Percentiles rank a stretch among this genome's conserved stretches.
Conservation (phyloP, 2,329 filamentous ascomycete genomes). For the Verticillium longisporum region DNA sequence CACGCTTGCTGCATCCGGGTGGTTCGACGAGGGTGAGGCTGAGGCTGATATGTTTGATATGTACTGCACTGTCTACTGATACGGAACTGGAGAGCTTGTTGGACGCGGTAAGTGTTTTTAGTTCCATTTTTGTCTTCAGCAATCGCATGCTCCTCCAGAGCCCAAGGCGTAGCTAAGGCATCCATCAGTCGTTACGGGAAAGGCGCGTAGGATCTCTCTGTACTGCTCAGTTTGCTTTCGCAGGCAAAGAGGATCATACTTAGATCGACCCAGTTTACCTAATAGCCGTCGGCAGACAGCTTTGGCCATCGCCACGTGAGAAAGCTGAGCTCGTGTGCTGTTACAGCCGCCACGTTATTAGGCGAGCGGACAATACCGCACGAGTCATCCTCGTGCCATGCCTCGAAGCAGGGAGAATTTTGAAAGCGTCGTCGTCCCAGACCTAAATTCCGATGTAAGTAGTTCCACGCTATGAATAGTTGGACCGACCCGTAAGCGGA, state of each 20-base stretch:
- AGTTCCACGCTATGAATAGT: neutral
- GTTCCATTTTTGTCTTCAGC: too few relatives aligned
- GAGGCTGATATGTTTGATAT: too few relatives aligned
- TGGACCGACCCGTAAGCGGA: neutral
- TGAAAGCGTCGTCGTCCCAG: neutral
- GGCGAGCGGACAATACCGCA: neutral
- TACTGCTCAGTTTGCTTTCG: too few relatives aligned
- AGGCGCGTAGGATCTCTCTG: too few relatives aligned
- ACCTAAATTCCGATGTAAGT: neutral
- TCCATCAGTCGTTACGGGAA: too few relatives aligned
- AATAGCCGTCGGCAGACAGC: too few relatives aligned
- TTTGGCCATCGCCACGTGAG: neutral
- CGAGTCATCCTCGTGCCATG: neutral
- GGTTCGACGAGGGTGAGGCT: neutral
- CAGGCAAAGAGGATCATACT: too few relatives aligned
- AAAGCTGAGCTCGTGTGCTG: neutral
- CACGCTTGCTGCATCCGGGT: neutral
- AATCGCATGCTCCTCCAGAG: too few relatives aligned
- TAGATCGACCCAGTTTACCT: too few relatives aligned
- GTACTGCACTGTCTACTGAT: neutral
- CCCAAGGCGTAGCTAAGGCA: too few relatives aligned
- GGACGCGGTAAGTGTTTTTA: too few relatives aligned
- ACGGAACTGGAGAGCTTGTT: neutral
- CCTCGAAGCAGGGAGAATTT: neutral
- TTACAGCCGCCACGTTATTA: neutral